These are phyloP conservation scores for Ustilago shanxiensis DNA, from an alignment of 1,284 basidiomycete species.

Conservation along the genomic window DNA sequence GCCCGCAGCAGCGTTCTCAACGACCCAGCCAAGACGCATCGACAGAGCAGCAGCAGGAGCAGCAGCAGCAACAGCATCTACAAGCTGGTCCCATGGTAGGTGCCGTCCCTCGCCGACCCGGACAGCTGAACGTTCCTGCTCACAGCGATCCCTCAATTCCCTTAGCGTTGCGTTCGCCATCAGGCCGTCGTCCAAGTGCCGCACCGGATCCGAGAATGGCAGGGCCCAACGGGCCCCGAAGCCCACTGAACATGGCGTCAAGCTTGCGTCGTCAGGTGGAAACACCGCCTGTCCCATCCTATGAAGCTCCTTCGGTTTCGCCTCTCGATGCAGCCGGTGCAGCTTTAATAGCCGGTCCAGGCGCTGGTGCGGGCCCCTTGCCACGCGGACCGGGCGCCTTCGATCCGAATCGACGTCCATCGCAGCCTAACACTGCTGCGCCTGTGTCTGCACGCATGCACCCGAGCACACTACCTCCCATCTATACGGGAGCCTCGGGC, in stretches of 20 bases:
- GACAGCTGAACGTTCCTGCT: constrained; percentile 34
- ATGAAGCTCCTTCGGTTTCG: constrained; percentile 14
- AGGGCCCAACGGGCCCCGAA: constrained; percentile 17
- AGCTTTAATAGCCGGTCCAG: constrained; percentile 6
- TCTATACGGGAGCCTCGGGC: constrained; percentile 29
- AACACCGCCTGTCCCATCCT: constrained; percentile 22
- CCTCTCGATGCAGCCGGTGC: constrained; percentile 40
- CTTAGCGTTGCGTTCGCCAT: constrained; percentile 49
- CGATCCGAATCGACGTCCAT: constrained; percentile 46
- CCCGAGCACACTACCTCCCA: constrained; percentile 28
- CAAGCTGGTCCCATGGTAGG: not conserved
- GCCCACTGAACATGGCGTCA: constrained; percentile 48
- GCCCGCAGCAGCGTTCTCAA: constrained; percentile 15
- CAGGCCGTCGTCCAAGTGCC: constrained; percentile 56
- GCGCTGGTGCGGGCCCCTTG: not conserved
- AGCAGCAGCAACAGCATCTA: constrained; percentile 12
- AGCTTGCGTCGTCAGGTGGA: constrained; percentile 62
- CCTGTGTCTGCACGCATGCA: constrained; percentile 23
- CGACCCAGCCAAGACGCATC: constrained; percentile 2
- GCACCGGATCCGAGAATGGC: constrained; percentile 53
- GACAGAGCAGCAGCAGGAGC: not conserved
- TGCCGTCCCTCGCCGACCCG: constrained; percentile 26
- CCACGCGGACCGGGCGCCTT: constrained; percentile 42
- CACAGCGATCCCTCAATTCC: constrained; percentile 40
- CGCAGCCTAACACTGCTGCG: constrained; percentile 12